phyloP scores from a whole-genome alignment of 495 filamentous ascomycete species.

The Podospora sp. region DNA sequence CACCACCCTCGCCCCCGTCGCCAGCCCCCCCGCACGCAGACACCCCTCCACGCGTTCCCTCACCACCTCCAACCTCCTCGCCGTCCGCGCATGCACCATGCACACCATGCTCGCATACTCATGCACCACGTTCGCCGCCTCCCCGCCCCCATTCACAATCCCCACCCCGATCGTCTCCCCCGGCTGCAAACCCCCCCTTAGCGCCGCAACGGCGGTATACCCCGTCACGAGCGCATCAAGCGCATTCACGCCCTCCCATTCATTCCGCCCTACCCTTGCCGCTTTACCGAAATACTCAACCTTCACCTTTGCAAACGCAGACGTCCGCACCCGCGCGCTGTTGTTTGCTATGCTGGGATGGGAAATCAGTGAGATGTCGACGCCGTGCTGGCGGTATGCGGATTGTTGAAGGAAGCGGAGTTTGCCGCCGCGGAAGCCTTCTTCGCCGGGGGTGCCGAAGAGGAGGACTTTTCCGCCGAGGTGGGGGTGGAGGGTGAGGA shows the following conservation, averaged over 20 bases:
- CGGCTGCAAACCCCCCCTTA: slow-evolving; percentile 65
- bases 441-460: slow-evolving; percentile 73
- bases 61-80: slow-evolving; percentile 51
- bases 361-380: slow-evolving; percentile 68
- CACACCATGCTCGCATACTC: slow-evolving; percentile 57
- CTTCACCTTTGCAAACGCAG: slow-evolving; percentile 51
- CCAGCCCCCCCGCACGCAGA: slow-evolving; percentile 61
- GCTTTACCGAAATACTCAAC: slow-evolving; percentile 56
- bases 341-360: slow-evolving; percentile 54
- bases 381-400: slow-evolving; percentile 63
- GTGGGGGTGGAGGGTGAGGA: slow-evolving; percentile 46
- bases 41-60: slow-evolving; percentile 57
- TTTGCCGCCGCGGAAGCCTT: slow-evolving; percentile 66
- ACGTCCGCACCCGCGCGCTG: slow-evolving; percentile 49
- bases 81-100: slow-evolving; percentile 53
- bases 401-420: slow-evolving; percentile 64
- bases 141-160: slow-evolving; percentile 59
- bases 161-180: slow-evolving; percentile 61
- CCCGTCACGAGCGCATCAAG: slow-evolving; percentile 63
- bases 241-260: slow-evolving; percentile 66
- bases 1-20: slow-evolving; percentile 59
- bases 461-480: slow-evolving; percentile 62
- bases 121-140: slow-evolving; percentile 65
- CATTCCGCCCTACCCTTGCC: slow-evolving; percentile 62
- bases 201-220: slow-evolving; percentile 63